Evolutionary conservation across 2,329 filamentous ascomycete species (phyloP).

Genomic region (Aureobasidium sp.): DNA sequence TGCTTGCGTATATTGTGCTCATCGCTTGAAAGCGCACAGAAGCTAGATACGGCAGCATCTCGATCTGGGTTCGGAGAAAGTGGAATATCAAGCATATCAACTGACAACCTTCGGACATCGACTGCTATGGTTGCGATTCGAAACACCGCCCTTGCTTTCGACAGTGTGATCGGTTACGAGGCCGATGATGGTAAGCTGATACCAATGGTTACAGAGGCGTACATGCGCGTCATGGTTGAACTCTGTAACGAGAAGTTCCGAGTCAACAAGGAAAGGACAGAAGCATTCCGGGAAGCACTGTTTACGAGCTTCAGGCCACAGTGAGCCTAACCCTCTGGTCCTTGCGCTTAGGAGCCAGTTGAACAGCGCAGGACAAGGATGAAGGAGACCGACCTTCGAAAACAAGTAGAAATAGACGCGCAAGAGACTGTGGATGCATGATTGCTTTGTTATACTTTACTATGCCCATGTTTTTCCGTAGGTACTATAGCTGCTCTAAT

Average conservation of each 20-base stretch:
- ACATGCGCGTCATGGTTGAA: slow-evolving; percentile 59
- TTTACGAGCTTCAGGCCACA: slow-evolving; percentile 29
- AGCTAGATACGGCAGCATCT: slow-evolving; percentile 66
- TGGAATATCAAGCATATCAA: slow-evolving; percentile 63
- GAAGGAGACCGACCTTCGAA: not conserved
- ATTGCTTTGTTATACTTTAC: not conserved
- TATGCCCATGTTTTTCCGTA: too few relatives aligned
- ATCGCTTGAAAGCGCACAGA: slow-evolving; percentile 66
- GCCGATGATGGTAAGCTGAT: slow-evolving; percentile 36
- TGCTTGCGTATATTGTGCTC: slow-evolving; percentile 83
- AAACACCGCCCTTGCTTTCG: slow-evolving; percentile 73
- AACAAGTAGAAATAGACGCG: not conserved
- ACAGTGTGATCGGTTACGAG: slow-evolving; percentile 66
- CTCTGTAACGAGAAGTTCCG: slow-evolving; percentile 69
- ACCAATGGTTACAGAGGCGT: slow-evolving; percentile 57
- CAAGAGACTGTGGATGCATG: not conserved
- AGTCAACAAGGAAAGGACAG: slow-evolving; percentile 62
- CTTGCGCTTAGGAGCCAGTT: not conserved
- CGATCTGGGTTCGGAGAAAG: slow-evolving; percentile 85
- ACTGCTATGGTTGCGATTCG: slow-evolving; percentile 75
- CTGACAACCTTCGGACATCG: slow-evolving; percentile 36
- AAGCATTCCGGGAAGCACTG: slow-evolving; percentile 54
- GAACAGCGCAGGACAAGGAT: slow-evolving; percentile 7
- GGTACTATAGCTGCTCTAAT: too few relatives aligned
- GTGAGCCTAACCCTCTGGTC: slow-evolving; percentile 7